A percentile compares a stretch with the other conserved stretches of the same genome.
Conservation (phyloP, 176 grass and related monocot species). For the Eremochloa ophiuroides region DNA sequence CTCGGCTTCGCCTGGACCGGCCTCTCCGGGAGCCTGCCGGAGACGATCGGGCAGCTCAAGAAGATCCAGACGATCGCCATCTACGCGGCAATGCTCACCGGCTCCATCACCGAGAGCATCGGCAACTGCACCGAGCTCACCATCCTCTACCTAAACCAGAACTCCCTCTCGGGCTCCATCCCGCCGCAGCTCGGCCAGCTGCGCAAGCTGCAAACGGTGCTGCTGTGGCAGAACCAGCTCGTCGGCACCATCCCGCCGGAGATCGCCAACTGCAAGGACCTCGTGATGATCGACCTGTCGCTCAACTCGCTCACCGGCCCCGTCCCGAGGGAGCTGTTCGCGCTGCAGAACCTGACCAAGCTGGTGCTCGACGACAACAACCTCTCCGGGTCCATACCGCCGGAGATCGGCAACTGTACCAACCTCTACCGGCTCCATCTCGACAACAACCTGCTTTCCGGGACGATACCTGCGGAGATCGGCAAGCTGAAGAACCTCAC, state of each 20-base stretch:
- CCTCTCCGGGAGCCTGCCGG: slow-evolving; percentile 68
- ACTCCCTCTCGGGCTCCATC: slow-evolving; percentile 57
- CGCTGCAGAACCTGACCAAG: too few species aligned
- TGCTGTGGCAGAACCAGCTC: slow-evolving; percentile 92
- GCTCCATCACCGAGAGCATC: slow-evolving; percentile 67
- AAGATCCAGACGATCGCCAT: slow-evolving; percentile 90
- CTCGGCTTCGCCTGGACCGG: slow-evolving; percentile 86
- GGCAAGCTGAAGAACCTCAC: too few species aligned
- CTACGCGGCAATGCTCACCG: slow-evolving; percentile 76
- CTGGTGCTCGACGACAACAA: too few species aligned
- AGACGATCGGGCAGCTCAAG: too few species aligned
- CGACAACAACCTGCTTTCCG: too few species aligned
- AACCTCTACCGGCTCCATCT: too few species aligned
- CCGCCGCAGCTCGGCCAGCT: slow-evolving; percentile 64
- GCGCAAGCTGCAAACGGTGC: slow-evolving; percentile 66
- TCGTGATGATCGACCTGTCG: slow-evolving; percentile 75
- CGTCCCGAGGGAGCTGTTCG: slow-evolving; percentile 40
- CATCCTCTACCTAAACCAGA: slow-evolving; percentile 84
- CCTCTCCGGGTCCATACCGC: too few species aligned
- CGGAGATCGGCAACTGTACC: too few species aligned
- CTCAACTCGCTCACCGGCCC: slow-evolving; percentile 69
- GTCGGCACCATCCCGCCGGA: slow-evolving; percentile 76
- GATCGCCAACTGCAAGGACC: slow-evolving; percentile 59
- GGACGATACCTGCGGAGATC: too few species aligned
- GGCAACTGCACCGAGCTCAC: slow-evolving; percentile 81